Base-by-base conservation (phyloP, 805 yeast species). In the Wickerhamiella kurtzmanii region DNA sequence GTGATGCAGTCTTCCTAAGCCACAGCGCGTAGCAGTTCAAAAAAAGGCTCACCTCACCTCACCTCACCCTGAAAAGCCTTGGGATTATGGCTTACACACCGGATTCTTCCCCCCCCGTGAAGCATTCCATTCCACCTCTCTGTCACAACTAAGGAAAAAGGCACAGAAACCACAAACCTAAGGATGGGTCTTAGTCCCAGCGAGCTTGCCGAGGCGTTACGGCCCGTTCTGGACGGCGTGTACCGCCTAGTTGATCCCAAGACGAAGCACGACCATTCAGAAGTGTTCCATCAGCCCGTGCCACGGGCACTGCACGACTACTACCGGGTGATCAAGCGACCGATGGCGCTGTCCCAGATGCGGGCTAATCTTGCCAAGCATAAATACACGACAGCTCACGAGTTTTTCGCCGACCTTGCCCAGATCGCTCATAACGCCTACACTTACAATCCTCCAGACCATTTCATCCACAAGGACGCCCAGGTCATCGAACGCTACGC, bases 351-450 rank as follows among this genome's bases (percentile, higher is more conserved):
- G 52, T 78, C 79, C 54, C 77, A 81, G 51, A 74, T 88, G 48
- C 78, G 61, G 42, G 49, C 78, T 53, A 71, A 75, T 49, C 64
- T 83, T 35, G 75, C 76, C 49, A 68, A 71, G 37, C 64, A 63
- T 44, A 65, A 64, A 50, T 88, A 87, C 65, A 61, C 66, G 3
- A 69, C 69, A 41, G 76, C 84, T 0, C 82, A 79, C 55, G 79
- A 77, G 41, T 87, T 85, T 61, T 66, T 88, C 35, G 73, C 69
- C 48, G 96, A 88, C 62, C 60, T 88, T 49, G 85, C 81, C 0
- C 94, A 84, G 62, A 82, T 89, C 45, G 75, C 85, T 1, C 85
- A 94, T 87, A 89, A 89, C 60, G 96, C 96, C 2, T 75, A 84
- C 50, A 75, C 80, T 42, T 89, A 80, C 64, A 89, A 89, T 63